Base-by-base conservation (phyloP, 495 filamentous ascomycete species). In the Lasiosphaeria miniovina region DNA sequence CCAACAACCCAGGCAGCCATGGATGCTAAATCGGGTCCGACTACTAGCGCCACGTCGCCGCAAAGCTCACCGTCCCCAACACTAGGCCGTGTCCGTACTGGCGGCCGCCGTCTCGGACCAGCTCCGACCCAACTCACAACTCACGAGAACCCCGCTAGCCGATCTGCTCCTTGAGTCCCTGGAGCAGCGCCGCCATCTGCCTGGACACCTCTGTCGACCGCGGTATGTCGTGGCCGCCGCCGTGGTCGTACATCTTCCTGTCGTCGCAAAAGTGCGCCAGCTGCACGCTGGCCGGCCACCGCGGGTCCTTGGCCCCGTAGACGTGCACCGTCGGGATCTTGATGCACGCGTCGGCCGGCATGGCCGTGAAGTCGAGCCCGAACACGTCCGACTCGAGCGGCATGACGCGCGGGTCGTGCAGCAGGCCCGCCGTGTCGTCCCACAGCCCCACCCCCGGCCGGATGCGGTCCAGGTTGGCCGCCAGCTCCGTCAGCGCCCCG, bases 241-340 rank as follows among this genome's bases (percentile, higher is more conserved):
- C 69, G 65, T 87, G 84, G 57, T 83, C 74, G 63, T 77, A 84
- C 38, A 72, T 73, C 57, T 77, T 79, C 31, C 77, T 68, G 1
- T 73, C 73, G 41, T 82, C 76, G 55, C 83, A 87, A 35, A 85
- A 71, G 8, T 77, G 72, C 49, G 79, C 80, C 41, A 88, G 66
- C 63, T 88, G 84, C 46, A 84, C 58, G 12, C 80, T 77, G 4
- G 80, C 66, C 3, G 80, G 75, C 66, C 78, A 86, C 46, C 82
- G 60, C 5, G 84, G 83, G 67, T 88, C 85, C 52, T 82, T 82
- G 4, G 60, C 67, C 0, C 86, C 85, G 59, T 82, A 86, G 14
- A 87, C 69, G 69, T 88, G 84, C 51, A 84, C 82, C 8, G 86
- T 87, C 0, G 86, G 86, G 17, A 89, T 80, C 15, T 65, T 53